Evolutionary conservation across 1,284 basidiomycete species (phyloP), one percentile per base, ranked within the genome.

Genomic region (Gomphus sp.): DNA sequence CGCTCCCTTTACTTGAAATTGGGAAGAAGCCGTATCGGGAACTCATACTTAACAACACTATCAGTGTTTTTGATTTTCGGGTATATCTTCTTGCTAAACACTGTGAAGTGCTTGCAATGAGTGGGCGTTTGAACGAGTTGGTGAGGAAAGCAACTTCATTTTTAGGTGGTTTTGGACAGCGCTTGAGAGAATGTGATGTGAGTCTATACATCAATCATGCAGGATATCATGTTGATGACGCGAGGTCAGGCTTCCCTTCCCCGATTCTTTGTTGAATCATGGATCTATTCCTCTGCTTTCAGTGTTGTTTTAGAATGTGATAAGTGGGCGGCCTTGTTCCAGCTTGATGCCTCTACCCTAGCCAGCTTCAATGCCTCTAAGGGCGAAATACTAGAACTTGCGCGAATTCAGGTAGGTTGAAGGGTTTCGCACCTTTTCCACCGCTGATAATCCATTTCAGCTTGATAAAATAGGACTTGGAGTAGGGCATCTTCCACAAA

Each of bases 1-100:
- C 89, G 4, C 68, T 81, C 9, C 85, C 93, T 2, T 76, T 98
- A 33, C 77, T 98, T n/a, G 89, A 90, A 12, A 76, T 84, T 2
- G 76, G 76, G 34, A 87, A 86, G 71, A 97, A 98, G 67, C 84
- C 89, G 3, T 98, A 98, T 68, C 81, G 89, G 7, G 89, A 94
- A 59, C 77, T 97, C 56, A 93, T 98, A 57, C 79, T 93, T n/a
- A 82, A 86, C 12, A 95, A 94, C 70, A 82, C 85, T 16, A 96
- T 99, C 63, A 90, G 92, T 2, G 81, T 98, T 7, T 98, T 98
- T 68, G 97, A 99, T 73, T 89, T 98, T 65, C 81, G 94, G 53
- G 82, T 89, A 66, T 99, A 98, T 70, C 76, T 99, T 18, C 88
- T 98, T 62, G 87, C 93, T 5, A 80, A 92, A 36, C 92, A 97